phyloP scores from a whole-genome alignment of 495 filamentous ascomycete genomes.

The Geopyxis carbonaria region DNA sequence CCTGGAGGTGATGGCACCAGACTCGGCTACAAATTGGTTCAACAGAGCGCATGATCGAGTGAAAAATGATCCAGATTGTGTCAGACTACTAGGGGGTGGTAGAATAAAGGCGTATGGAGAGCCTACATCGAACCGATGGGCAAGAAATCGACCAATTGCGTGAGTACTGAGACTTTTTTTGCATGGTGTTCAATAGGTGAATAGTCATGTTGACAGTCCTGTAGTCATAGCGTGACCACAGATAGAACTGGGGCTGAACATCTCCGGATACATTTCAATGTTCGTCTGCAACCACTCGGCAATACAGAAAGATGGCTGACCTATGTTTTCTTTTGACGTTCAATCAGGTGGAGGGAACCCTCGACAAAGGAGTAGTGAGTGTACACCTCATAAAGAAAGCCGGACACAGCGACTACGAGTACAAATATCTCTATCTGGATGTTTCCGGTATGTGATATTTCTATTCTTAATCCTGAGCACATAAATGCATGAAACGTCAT shows the following conservation, averaged over 20 bases:
- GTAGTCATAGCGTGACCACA: constrained; percentile 27
- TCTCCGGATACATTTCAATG: constrained; percentile 71
- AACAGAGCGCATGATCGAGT: constrained; percentile 72
- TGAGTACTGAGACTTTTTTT: constrained; percentile 28
- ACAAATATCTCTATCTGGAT: constrained; percentile 66
- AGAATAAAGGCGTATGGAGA: constrained; percentile 75
- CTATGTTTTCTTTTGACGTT: too few species aligned
- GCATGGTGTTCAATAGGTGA: neutral
- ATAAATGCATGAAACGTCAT: constrained; percentile 1
- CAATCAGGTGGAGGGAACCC: constrained; percentile 60
- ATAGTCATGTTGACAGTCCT: neutral
- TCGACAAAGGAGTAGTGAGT: constrained; percentile 53
- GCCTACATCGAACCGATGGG: constrained; percentile 65
- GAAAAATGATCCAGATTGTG: constrained; percentile 49
- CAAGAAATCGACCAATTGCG: constrained; percentile 68
- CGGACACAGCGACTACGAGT: constrained; percentile 52
- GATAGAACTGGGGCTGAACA: constrained; percentile 63
- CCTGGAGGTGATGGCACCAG: constrained; percentile 67
- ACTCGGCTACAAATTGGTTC: constrained; percentile 74
- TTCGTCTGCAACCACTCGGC: constrained; percentile 26
- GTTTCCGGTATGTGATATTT: constrained; percentile 36
- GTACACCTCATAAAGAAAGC: constrained; percentile 57
- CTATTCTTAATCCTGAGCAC: constrained; percentile 1
- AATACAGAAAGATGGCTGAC: too few species aligned
- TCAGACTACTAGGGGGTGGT: constrained; percentile 55